phyloP scores from a whole-genome alignment of 345 rosid species.

The Rhodomyrtus tomentosa region DNA sequence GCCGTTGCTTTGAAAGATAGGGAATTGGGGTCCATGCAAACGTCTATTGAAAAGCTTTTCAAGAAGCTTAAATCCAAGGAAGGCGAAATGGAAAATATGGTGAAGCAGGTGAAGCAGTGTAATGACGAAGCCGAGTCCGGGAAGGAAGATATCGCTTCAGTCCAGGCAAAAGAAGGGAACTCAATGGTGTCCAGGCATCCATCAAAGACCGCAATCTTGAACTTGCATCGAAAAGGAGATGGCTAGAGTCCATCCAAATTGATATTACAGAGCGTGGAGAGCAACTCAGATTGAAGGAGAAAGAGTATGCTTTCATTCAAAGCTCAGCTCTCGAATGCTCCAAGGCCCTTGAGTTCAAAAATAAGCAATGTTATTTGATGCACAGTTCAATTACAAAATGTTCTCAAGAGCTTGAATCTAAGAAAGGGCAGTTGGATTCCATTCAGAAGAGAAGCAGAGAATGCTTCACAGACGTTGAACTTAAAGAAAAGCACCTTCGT shows the following conservation, averaged over 20 bases:
- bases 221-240: not conserved
- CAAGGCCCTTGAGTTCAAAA: constrained; percentile 4
- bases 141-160: not conserved
- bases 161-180: not conserved
- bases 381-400: not conserved
- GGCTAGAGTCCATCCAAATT: too few species aligned
- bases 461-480: not conserved
- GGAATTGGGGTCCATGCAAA: not conserved
- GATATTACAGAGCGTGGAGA: too few species aligned
- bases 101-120: not conserved
- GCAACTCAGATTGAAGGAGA: too few species aligned
- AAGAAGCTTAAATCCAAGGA: not conserved
- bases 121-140: not conserved
- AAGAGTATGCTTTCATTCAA: not conserved
- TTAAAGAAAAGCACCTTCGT: constrained; percentile 8
- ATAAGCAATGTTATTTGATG: constrained; percentile 9
- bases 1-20: not conserved
- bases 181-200: not conserved
- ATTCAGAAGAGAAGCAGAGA: not conserved
- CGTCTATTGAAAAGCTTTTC: not conserved
- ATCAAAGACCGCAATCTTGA: not conserved
- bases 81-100: not conserved
- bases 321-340: not conserved
- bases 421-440: constrained; percentile 7
- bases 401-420: constrained; percentile 5